Conservation (phyloP, 805 yeast genomes). For the Candida schatavii region DNA sequence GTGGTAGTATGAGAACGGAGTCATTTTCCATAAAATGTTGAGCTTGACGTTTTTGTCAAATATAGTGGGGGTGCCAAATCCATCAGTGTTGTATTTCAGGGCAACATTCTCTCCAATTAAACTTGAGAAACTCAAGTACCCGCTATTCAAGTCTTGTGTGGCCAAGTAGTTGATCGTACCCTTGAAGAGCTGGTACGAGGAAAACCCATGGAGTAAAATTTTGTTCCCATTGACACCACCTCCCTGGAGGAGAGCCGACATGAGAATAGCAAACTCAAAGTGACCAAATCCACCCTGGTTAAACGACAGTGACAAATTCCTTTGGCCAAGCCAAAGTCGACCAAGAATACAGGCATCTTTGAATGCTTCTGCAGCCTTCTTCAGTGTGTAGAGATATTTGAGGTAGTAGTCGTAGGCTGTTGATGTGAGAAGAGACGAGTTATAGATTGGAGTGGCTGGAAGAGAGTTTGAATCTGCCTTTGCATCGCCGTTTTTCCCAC, state of each 20-base stretch:
- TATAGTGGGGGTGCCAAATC: constrained; percentile 66
- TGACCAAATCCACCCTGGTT: constrained; percentile 85
- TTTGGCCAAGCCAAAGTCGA: constrained; percentile 84
- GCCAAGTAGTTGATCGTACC: constrained; percentile 83
- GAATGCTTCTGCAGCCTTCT: constrained; percentile 75
- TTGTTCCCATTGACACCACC: constrained; percentile 76
- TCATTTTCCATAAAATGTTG: constrained; percentile 80
- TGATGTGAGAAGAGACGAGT: constrained; percentile 72
- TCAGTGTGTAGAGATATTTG: constrained; percentile 71
- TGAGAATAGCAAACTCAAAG: constrained; percentile 79
- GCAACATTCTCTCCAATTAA: constrained; percentile 42
- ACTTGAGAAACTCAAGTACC: constrained; percentile 68
- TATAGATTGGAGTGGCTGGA: constrained; percentile 85
- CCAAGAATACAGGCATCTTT: constrained; percentile 86
- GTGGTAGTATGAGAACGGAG: constrained; percentile 59
- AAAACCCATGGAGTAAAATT: constrained; percentile 80
- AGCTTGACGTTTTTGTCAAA: constrained; percentile 75
- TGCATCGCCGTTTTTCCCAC: constrained; percentile 18
- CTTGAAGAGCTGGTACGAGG: constrained; percentile 89
- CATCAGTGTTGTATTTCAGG: constrained; percentile 41
- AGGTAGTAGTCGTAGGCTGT: constrained; percentile 66
- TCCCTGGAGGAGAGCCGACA: constrained; percentile 81
- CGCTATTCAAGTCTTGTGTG: constrained; percentile 66
- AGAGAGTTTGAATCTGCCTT: constrained; percentile 33
- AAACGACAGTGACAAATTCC: constrained; percentile 68